These are phyloP conservation scores for Ephemerocybe angulata DNA, from an alignment of 768 basidiomycete genomes.

Conservation along the genomic window DNA sequence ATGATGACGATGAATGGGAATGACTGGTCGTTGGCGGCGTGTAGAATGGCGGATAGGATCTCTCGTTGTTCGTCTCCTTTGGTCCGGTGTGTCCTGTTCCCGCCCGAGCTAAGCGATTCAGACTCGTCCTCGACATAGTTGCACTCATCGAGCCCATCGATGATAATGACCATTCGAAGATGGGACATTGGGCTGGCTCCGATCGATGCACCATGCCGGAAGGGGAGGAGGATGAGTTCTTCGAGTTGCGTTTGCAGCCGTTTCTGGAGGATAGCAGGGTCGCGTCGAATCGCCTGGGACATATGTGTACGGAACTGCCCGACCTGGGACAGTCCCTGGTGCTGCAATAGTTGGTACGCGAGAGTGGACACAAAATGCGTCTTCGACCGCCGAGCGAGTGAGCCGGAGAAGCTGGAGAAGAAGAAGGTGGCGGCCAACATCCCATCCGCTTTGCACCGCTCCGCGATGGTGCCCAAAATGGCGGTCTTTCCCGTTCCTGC, in stretches of 20 bases:
- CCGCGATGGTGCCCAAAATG: constrained; percentile 3
- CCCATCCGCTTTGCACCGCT: background rate
- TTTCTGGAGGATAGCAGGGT: background rate
- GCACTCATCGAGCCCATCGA: background rate
- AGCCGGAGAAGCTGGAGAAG: constrained; percentile 3
- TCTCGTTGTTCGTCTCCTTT: background rate
- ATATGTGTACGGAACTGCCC: background rate
- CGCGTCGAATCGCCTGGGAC: too few relatives aligned
- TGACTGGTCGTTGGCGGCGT: background rate
- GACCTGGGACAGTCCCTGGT: background rate
- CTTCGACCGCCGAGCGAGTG: background rate
- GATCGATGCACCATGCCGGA: background rate
- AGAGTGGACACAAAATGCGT: background rate
- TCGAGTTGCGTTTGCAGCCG: background rate
- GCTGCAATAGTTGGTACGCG: background rate
- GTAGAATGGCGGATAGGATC: background rate
- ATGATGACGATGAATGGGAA: background rate
- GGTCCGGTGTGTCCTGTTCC: too few relatives aligned
- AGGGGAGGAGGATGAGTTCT: background rate
- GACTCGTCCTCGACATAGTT: background rate
- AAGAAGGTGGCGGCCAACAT: constrained; percentile 3
- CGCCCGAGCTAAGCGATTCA: too few relatives aligned
- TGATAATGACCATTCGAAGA: too few relatives aligned
- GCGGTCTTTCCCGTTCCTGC: constrained; percentile 6
- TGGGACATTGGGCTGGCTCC: background rate